Evolutionary conservation across 768 basidiomycete species (phyloP).

Genomic region (Leccinum pellstonianum): DNA sequence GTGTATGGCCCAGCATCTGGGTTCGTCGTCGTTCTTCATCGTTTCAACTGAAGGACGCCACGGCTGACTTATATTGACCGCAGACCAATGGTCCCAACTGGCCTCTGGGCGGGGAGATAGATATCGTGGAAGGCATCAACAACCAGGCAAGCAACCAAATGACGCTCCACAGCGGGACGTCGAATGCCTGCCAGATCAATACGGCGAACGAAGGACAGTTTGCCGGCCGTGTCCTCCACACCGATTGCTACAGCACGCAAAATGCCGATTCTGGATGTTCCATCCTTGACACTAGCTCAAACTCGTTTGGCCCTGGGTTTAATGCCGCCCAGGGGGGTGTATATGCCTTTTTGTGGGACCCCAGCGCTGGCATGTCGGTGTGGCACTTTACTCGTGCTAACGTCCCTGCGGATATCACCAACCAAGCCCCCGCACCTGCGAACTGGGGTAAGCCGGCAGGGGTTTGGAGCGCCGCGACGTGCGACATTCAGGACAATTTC

Average conservation of each 20-base stretch:
- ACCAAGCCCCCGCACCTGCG: slow-evolving; percentile 41
- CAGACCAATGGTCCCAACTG: slow-evolving; percentile 51
- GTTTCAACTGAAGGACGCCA: not conserved
- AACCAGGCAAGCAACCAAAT: slow-evolving; percentile 55
- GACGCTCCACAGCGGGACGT: slow-evolving; percentile 58
- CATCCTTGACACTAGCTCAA: slow-evolving; percentile 38
- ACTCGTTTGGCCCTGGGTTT: slow-evolving; percentile 41
- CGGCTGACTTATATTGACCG: not conserved
- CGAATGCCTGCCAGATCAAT: slow-evolving; percentile 31
- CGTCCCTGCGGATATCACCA: slow-evolving; percentile 50
- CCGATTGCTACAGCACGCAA: slow-evolving; percentile 40
- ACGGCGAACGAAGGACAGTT: slow-evolving; percentile 24
- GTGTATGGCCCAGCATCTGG: slow-evolving; percentile 60
- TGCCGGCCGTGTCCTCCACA: slow-evolving; percentile 21
- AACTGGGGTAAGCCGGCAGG: slow-evolving; percentile 54
- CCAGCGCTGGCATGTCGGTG: slow-evolving; percentile 44
- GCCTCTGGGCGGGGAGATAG: slow-evolving; percentile 62
- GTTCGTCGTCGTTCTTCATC: slow-evolving; percentile 21
- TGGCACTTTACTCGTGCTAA: slow-evolving; percentile 54
- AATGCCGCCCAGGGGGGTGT: slow-evolving; percentile 47
- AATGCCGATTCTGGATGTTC: slow-evolving; percentile 49
- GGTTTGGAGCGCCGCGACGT: slow-evolving; percentile 45
- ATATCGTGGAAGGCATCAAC: slow-evolving; percentile 74
- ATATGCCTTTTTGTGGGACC: slow-evolving; percentile 55
- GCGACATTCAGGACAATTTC: slow-evolving; percentile 50